Conservation (phyloP, 495 filamentous ascomycete species). For the Aspergillus coremiiformis region DNA sequence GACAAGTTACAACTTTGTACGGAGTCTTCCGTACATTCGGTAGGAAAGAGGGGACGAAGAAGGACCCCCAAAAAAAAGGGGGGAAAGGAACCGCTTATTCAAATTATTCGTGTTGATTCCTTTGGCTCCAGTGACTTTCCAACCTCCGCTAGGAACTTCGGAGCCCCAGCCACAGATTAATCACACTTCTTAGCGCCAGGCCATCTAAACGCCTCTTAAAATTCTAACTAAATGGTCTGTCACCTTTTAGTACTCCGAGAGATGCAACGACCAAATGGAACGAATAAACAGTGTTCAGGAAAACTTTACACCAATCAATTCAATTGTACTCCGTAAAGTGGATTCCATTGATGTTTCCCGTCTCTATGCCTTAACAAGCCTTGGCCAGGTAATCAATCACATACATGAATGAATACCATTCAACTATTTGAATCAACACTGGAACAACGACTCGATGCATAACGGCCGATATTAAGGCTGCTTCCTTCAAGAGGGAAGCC, state of each 20-base stretch:
- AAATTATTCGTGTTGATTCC: neutral
- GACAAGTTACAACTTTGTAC: too few relatives aligned
- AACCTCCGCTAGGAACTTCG: neutral
- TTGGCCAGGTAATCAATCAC: neutral
- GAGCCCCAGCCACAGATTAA: conserved; percentile 9
- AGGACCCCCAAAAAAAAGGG: neutral
- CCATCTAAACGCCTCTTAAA: conserved; percentile 3
- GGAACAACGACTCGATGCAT: neutral
- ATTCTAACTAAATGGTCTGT: conserved; percentile 3
- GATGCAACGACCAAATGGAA: neutral
- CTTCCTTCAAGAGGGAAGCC: neutral
- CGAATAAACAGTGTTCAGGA: neutral
- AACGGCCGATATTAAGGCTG: neutral
- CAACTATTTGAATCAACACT: neutral
- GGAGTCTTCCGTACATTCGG: neutral
- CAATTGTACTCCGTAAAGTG: neutral
- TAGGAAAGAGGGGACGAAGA: neutral
- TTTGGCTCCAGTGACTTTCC: neutral
- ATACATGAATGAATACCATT: neutral
- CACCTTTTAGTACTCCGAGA: neutral
- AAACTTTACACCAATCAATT: conserved; percentile 1
- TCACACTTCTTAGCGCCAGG: conserved; percentile 9
- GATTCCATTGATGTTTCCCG: conserved; percentile 2
- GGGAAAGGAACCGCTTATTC: neutral
- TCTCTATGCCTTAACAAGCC: neutral